Base-by-base conservation (phyloP, 176 grass and related monocot genomes). In the Phoenix roebelenii region DNA sequence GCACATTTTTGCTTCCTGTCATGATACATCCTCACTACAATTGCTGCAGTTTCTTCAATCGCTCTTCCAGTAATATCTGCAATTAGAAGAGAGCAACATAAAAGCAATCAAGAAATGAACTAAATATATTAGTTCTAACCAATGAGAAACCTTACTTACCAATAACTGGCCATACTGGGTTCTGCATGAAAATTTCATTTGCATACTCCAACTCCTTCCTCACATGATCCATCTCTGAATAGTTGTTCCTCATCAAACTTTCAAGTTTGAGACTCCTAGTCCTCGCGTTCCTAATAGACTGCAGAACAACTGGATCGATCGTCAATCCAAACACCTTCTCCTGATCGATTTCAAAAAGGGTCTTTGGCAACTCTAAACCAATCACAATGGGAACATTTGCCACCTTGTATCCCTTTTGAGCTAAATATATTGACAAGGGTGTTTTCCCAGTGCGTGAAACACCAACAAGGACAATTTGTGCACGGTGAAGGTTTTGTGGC, bases 401-500 rank as follows among this genome's bases (percentile, higher is more conserved):
- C 23, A 92, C 88, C 74, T 98, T 98, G 71, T 92, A 98, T 18
- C 93, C 93, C 39, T 92, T 98, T 57, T 98, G 93, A 53, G 93
- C 78, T 49, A 98, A 81, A 68, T 98, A 98, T 51, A 98, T 98
- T 1, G 87, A 88, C 52, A 98, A 66, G 9, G 93, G 93, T 57
- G 93, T 98, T 75, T 98, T 98, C 55, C 93, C 93, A 1, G 84
- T 92, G 25, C 93, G 87, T 54, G 93, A 98, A 89, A 98, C 93
- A 32, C 93, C 93, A 73, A 79, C 79, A 23, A 98, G 87, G 19
- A 92, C 81, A 67, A 98, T 92, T 48, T 98, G 23, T 15, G 93
- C 76, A 59, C 48, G 76, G 29, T 70, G 44, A 50, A 98, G 78
- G 81, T 98, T 89, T 58, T 89, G 63, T 19, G 93, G 93, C 71